A percentile compares a stretch with the other conserved stretches of the same genome.
phyloP scores from a whole-genome alignment of 225 moss, liverwort and hornwort genomes.

The Climacium dendroides region DNA sequence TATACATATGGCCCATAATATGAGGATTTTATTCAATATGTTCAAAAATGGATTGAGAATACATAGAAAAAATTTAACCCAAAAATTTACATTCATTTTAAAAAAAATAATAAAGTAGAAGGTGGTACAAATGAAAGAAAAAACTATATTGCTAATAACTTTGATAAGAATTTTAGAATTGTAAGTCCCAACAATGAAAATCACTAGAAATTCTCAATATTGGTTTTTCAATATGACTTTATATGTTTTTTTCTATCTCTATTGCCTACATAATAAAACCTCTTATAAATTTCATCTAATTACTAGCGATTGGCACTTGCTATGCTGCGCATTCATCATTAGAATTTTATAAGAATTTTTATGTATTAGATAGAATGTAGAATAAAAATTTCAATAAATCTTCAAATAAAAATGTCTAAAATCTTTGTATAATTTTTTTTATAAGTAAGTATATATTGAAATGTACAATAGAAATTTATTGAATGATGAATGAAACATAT shows the following conservation, averaged over 20 bases:
- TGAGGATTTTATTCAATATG: not conserved
- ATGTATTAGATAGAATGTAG: too few relatives aligned
- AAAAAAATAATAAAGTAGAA: not conserved
- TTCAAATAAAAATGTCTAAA: too few relatives aligned
- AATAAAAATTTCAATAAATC: too few relatives aligned
- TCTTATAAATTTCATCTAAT: not conserved
- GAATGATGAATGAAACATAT: too few relatives aligned
- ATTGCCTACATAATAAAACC: not conserved
- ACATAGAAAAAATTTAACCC: not conserved
- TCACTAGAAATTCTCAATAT: not conserved
- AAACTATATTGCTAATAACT: not conserved
- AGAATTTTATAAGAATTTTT: too few relatives aligned
- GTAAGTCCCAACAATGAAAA: not conserved
- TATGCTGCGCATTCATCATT: too few relatives aligned
- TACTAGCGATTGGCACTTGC: too few relatives aligned
- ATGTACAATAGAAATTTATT: too few relatives aligned
- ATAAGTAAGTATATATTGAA: too few relatives aligned
- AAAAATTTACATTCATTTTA: not conserved
- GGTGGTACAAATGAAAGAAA: not conserved
- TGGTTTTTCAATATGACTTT: accelerated
- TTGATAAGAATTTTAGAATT: not conserved
- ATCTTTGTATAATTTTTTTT: too few relatives aligned
- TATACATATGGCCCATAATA: accelerated
- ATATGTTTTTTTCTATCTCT: not conserved
- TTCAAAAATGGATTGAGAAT: not conserved